These are phyloP conservation scores for Saccharomycopsis fermentans DNA, from an alignment of 805 yeast genomes.

Conservation along the genomic window DNA sequence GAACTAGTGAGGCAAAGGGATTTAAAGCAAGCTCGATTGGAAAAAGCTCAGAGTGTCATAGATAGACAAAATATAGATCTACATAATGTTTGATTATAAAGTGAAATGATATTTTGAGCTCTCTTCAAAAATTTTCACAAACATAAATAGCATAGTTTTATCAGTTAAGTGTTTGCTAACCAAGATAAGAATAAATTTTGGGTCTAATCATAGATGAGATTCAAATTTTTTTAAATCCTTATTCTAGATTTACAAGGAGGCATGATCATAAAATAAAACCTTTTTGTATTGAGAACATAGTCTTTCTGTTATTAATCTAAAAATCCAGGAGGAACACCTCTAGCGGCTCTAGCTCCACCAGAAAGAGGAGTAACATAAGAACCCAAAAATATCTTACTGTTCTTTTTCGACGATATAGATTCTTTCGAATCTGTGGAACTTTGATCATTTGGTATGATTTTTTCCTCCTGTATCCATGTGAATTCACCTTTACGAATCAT, in stretches of 20 bases:
- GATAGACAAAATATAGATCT: constrained; percentile 35
- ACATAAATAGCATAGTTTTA: too few species aligned
- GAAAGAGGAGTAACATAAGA: constrained; percentile 32
- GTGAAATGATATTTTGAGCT: too few species aligned
- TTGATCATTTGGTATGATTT: neutral
- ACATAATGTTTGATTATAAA: neutral
- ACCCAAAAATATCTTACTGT: constrained; percentile 36
- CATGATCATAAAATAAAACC: too few species aligned
- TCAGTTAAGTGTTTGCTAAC: too few species aligned
- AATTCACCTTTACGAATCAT: constrained; percentile 37
- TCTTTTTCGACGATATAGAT: constrained; percentile 37
- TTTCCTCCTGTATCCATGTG: constrained; percentile 33
- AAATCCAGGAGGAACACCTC: constrained; percentile 85
- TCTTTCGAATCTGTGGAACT: constrained; percentile 39
- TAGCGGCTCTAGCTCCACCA: constrained; percentile 46
- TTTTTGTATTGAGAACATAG: neutral
- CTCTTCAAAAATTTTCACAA: too few species aligned
- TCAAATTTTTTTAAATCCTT: too few species aligned
- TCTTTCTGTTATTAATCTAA: constrained; percentile 17
- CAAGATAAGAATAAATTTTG: too few species aligned
- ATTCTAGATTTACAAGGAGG: too few species aligned
- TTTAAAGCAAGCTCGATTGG: constrained; percentile 39
- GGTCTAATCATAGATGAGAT: too few species aligned
- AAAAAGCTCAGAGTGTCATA: constrained; percentile 30
- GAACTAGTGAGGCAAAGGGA: constrained; percentile 57